Conservation (phyloP, 2,329 filamentous ascomycete species). For the Microcyclospora tardicrescens region DNA sequence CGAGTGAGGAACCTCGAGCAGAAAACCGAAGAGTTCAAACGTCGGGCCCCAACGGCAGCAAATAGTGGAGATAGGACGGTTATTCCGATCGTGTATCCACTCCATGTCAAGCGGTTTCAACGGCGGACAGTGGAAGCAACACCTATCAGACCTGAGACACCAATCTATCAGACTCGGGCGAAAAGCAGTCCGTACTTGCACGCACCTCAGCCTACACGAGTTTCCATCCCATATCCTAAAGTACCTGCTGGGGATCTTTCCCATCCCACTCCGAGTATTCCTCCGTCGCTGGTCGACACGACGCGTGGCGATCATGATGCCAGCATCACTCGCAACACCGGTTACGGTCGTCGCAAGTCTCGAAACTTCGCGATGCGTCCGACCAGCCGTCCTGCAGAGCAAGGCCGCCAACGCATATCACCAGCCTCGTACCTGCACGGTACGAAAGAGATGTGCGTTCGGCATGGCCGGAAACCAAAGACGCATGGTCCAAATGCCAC, state of each 20-base stretch:
- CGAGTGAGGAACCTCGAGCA: too few species aligned
- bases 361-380: slow-evolving; percentile 1
- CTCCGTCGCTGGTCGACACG: background rate
- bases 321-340: background rate
- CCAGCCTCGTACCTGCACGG: slow-evolving; percentile 9
- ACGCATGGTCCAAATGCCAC: background rate
- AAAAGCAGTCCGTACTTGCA: slow-evolving; percentile 11
- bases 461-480: slow-evolving; percentile 18
- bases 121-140: slow-evolving; percentile 11
- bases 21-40: too few species aligned
- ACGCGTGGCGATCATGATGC: slow-evolving; percentile 1
- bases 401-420: slow-evolving; percentile 9
- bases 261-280: too few species aligned
- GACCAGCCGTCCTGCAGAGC: slow-evolving; percentile 1
- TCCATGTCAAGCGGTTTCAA: slow-evolving; percentile 15
- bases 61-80: background rate
- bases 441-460: slow-evolving; percentile 15
- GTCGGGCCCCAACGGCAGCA: too few species aligned
- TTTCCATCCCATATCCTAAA: background rate
- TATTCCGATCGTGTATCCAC: slow-evolving; percentile 15
- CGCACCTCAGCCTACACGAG: slow-evolving; percentile 9
- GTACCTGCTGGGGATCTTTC: background rate
- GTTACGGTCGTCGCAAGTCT: slow-evolving; percentile 1
- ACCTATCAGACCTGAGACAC: slow-evolving; percentile 14
- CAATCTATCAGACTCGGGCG: slow-evolving; percentile 11